These are phyloP conservation scores for Penicillium sp. DNA, from an alignment of 2,329 filamentous ascomycete genomes.

Conservation along the genomic window DNA sequence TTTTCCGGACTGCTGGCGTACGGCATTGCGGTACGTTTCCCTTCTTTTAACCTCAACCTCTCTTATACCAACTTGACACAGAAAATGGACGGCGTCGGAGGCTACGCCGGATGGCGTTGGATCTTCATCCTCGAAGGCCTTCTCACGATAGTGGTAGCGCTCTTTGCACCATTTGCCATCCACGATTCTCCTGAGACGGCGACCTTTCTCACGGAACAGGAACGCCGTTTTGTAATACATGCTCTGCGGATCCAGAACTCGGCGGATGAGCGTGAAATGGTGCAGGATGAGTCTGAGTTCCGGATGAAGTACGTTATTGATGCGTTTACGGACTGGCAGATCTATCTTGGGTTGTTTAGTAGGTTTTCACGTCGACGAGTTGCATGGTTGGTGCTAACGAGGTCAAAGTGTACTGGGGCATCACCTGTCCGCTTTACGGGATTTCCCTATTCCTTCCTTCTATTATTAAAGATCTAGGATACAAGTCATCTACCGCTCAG, in stretches of 20 bases:
- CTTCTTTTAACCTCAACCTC: constrained; percentile 27
- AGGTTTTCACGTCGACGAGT: constrained; percentile 11
- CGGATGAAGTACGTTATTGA: constrained; percentile 40
- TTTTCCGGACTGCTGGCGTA: constrained; percentile 54
- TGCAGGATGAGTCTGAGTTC: constrained; percentile 33
- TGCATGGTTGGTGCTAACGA: constrained; percentile 4
- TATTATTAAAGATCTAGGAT: constrained; percentile 44
- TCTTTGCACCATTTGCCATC: constrained; percentile 46
- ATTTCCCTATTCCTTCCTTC: constrained; percentile 42
- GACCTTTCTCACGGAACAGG: constrained; percentile 42
- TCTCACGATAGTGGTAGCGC: constrained; percentile 44
- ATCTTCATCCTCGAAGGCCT: constrained; percentile 53
- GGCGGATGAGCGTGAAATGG: constrained; percentile 25
- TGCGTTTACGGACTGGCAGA: constrained; percentile 44
- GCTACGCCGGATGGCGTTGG: constrained; percentile 51
- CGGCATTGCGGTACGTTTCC: constrained; percentile 44
- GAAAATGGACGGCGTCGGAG: constrained; percentile 52
- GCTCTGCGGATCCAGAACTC: constrained; percentile 38
- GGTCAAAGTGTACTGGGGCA: constrained; percentile 41
- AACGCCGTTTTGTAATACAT: constrained; percentile 38
- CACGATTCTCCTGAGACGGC: constrained; percentile 48
- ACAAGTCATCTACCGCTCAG: constrained; percentile 40
- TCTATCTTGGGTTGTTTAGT: constrained; percentile 41
- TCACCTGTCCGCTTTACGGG: constrained; percentile 43
- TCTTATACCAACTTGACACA: constrained; percentile 6